Evolutionary conservation across 768 basidiomycete genomes (phyloP), one percentile per base, ranked within the genome.

Genomic region (Boletus sensibilis): DNA sequence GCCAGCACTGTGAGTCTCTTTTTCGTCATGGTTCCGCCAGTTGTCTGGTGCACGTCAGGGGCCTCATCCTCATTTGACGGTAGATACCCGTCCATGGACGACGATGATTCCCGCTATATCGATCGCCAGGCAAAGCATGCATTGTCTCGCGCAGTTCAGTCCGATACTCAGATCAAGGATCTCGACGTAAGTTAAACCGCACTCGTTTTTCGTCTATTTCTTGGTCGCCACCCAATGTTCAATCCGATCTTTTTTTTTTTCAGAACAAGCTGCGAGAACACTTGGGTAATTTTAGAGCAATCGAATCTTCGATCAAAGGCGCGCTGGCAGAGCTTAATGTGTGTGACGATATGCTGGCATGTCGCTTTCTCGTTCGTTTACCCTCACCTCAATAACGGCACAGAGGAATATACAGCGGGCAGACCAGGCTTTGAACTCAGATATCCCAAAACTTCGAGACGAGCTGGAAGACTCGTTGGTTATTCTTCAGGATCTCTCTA

Each of bases 211-310:
- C 13, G 0, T 14, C 23, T 12, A 12, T 38, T 13, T 34, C 8
- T 10, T 3, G 14, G 13, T 29, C 8, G 34, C 37, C 40, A 53
- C 21, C 33, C 55, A 29, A 29, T 10, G 47, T 38, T 31, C 46
- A 18, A 37, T 34, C 29, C 50, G 12, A 45, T 20, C 18, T n/a
- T 50, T 29, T 31, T 20, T 50, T 33, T 21, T 31, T 55, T 21
- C 38, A 90, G 88, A 78, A 78, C 50, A 83, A 81, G 66, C 79
- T 92, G 23, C 79, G 85, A 39, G 84, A 88, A 62, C 82, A 85
- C 65, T 74, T 91, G 52, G 85, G 85, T 63, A 90, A 90, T 65
- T 90, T 89, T 52, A 77, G 86, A 52, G 84, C 86, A 18, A 84
- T 91, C 58, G 87, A 91, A 60, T 80, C 80, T 57, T 79, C 84